Base-by-base conservation (phyloP, 2,329 filamentous ascomycete species). In the Neurospora sp. region DNA sequence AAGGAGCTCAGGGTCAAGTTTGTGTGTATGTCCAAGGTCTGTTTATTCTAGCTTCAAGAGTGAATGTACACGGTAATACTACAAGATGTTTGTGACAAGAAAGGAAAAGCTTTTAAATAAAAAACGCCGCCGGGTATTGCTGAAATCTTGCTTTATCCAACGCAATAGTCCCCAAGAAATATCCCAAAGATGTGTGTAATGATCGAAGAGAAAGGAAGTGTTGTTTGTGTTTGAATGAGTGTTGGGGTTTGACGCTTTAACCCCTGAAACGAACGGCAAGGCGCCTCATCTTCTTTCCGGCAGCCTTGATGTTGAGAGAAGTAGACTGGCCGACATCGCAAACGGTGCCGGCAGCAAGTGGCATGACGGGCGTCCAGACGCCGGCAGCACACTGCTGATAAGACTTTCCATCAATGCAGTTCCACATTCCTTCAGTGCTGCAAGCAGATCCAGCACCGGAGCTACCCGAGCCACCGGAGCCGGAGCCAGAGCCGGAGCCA, bases 361-460 rank as follows among this genome's bases (percentile, higher is more conserved):
- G 69, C 76, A 82, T 79, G 65, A 77, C 69, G 2, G 72, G 71
- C 2, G 82, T 79, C 84, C 84, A 86, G 23, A 76, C 68, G n/a
- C 84, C 84, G 68, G 78, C 81, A 36, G 82, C 83, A 71, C 84
- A 86, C 69, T 81, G 83, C 77, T 86, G 83, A 80, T 83, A 86
- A 23, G 80, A 79, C 15, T 71, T 75, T 65, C 83, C 82, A n/a
- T 75, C 78, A 66, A 84, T 74, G 75, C 84, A 86, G 77, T 83
- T 82, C 81, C 82, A 86, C 33, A 74, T 67, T 52, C 84, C 84
- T 69, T 85, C 84, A 8, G 78, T 68, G 67, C 76, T 79, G 80
- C 84, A 86, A 62, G 81, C 70, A 8, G 81, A 79, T 37, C 84
- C 84, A 8, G 78, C 79, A 1, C 83, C 73, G n/a, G 81, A 72